Base-by-base conservation (phyloP, 305 asterid genomes). In the Fraxinus ornus region DNA sequence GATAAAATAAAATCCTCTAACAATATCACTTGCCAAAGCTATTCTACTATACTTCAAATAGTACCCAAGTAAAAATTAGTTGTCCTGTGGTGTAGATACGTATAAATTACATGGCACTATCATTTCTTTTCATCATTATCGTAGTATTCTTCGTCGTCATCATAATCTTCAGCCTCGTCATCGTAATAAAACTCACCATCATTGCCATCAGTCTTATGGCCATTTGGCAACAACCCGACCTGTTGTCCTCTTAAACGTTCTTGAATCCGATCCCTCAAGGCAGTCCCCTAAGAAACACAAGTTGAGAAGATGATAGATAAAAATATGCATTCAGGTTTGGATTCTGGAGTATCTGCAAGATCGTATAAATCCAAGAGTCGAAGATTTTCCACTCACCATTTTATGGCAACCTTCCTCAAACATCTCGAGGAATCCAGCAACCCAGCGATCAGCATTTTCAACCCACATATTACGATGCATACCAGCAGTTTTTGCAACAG, bases 361-460 rank as follows among this genome's bases (percentile, higher is more conserved):
- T 15, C 78, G 2, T 17, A 73, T 73, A 33, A 9, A 8, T 72
- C 17, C 5, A 71, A 71, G 44, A 70, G 37, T 15, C 5, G 28
- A 74, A 74, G 78, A 37, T 22, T 35, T 17, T 19, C 19, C 2
- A 66, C 26, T 68, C 52, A 80, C 79, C 83, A 80, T 80, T 80
- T 80, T 80, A 73, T 80, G 83, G 28, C 83, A 80, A 80, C 83
- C 71, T 80, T 80, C 83, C 62, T 80, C 83, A 21, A 80, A 80
- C 83, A 80, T 80, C 33, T 80, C 83, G 9, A 80, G 83, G 49
- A 80, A 80, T 37, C 83, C 83, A 28, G 83, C 83, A 52, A 80
- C 83, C 83, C 57, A 80, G 74, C 83, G 78, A 80, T 80, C 83
- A 26, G 83, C 78, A 52, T 80, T 80, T 47, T 80, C 83, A 22